Conservation (phyloP, 441 rosid genomes). For the Erysimum cheiri region DNA sequence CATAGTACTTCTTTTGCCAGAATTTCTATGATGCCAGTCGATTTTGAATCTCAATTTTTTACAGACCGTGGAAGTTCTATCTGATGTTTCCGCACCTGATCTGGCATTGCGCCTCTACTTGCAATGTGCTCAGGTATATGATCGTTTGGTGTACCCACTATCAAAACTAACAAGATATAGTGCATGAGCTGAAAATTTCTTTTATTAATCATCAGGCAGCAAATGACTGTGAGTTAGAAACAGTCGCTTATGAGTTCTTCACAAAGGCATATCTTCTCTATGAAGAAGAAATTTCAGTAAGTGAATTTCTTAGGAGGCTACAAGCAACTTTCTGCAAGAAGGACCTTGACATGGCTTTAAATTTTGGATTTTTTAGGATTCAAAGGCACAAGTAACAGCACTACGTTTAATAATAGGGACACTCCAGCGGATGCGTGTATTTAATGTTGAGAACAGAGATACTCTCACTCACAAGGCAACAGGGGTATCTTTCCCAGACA, state of each 20-base stretch:
- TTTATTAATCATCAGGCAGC: conserved; percentile 73
- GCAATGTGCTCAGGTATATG: conserved; percentile 92
- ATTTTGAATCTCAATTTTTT: conserved; percentile 17
- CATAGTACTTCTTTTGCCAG: conserved; percentile 18
- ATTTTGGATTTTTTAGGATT: conserved; percentile 65
- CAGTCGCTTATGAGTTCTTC: conserved; percentile 93
- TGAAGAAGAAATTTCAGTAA: conserved; percentile 96
- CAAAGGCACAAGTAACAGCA: conserved; percentile 94
- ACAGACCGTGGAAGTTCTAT: conserved; percentile 67
- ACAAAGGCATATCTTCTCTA: conserved; percentile 94
- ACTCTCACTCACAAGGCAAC: conserved; percentile 92
- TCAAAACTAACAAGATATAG: conserved; percentile 19
- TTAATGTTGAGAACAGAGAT: conserved; percentile 95
- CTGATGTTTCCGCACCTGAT: conserved; percentile 80
- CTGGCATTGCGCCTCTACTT: conserved; percentile 80
- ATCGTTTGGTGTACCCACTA: conserved; percentile 21
- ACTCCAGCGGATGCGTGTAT: conserved; percentile 93
- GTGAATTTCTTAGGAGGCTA: conserved; percentile 43
- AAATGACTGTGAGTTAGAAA: conserved; percentile 83
- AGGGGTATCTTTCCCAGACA: conserved; percentile 66
- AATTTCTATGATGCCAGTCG: conserved; percentile 12
- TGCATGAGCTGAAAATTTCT: conserved; percentile 14
- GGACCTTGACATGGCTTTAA: conserved; percentile 23
- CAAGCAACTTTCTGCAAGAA: conserved; percentile 15
- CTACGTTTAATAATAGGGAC: conserved; percentile 90